A percentile compares a stretch with the other conserved stretches of the same genome.
Conservation (phyloP, 2,329 filamentous ascomycete species). For the Botrytis byssoidea region DNA sequence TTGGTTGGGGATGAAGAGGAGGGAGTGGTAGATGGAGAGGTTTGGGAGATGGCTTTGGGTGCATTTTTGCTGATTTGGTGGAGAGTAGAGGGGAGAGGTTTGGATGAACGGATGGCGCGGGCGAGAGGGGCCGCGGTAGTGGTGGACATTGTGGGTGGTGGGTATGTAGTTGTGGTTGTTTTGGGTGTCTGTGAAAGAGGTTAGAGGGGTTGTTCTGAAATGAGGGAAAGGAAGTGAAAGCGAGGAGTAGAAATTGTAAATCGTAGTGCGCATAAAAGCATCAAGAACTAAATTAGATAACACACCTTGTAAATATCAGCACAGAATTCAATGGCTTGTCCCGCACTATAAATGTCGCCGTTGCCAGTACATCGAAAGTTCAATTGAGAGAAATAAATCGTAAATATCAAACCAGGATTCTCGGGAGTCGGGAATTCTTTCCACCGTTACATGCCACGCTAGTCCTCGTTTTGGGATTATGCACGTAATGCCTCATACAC, state of each 20-base stretch:
- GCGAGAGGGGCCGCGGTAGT: neutral
- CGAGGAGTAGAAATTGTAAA: neutral
- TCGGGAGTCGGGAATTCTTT: constrained; percentile 17
- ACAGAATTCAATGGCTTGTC: neutral
- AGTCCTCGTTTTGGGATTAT: constrained; percentile 15
- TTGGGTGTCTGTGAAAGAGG: neutral
- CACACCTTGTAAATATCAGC: neutral
- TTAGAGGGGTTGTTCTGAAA: constrained; percentile 9
- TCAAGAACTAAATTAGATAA: neutral
- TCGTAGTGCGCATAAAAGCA: no score
- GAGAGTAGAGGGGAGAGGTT: neutral
- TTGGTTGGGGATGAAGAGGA: neutral
- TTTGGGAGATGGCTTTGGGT: constrained; percentile 1
- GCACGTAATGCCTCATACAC: neutral
- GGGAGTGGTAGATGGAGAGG: neutral
- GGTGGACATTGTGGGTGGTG: neutral
- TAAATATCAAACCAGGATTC: constrained; percentile 15
- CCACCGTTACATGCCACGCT: neutral
- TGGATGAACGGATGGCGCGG: constrained; percentile 2
- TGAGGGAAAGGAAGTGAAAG: neutral
- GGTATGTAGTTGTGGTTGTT: neutral
- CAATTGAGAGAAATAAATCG: constrained; percentile 14
- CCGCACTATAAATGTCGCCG: neutral
- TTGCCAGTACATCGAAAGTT: neutral
- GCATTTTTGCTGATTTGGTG: neutral